Evolutionary conservation across 495 filamentous ascomycete genomes (phyloP), one percentile per base, ranked within the genome.

Genomic region (Lepraria neglecta): DNA sequence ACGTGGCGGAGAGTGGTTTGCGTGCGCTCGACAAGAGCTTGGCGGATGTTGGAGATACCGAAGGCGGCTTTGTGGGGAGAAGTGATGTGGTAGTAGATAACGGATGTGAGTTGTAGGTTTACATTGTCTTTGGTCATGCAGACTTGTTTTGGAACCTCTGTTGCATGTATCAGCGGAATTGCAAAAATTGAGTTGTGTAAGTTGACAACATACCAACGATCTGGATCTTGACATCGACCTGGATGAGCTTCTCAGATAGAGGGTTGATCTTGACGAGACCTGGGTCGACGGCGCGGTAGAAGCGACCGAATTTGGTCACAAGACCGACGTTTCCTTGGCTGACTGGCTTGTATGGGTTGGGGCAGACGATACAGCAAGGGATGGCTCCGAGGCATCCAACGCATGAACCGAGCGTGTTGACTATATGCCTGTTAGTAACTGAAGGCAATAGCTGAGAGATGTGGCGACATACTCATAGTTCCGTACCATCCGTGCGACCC

Each of bases 81-180:
- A 57, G 83, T 86, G 70, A 99, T 90, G 80, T 95, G 90, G 79
- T 99, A 99, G 82, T 99, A 99, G 78, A 99, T 99, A 65, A 99
- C 94, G 31, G 88, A 92, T 40, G 91, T 97, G 61, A 98, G 81
- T 68, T 92, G 84, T 48, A 98, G 82, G 28, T 87, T 95, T 61
- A 97, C 94, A 67, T 97, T 97, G 78, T 99, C 94, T 75, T 96
- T 97, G 73, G 95, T 99, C 92, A 99, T 99, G 82, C 92, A 97
- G 68, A 92, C 83, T 76, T 99, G 94, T 72, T 90, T 83, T 7
- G 94, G 94, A 6, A 98, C 94, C 80, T 99, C 90, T 81, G 73
- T 55, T 28, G 60, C 10, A 43, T 31, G 31, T 30, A 24, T 66
- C 55, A 63, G 54, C 21, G 4, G 12, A 40, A 1, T 4, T 7